Evolutionary conservation across 2,329 filamentous ascomycete species (phyloP).

Genomic region (Hypoxylon sp.): DNA sequence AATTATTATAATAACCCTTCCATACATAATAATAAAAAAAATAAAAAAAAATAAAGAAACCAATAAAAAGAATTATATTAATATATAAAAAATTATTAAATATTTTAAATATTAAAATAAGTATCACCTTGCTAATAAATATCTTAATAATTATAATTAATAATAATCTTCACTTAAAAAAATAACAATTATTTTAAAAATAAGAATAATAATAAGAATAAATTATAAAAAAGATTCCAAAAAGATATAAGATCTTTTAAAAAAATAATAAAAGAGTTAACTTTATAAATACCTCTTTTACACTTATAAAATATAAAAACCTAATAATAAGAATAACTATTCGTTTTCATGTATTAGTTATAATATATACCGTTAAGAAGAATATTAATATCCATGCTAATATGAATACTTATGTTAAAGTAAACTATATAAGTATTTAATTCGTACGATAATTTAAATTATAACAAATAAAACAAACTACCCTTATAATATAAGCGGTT

Average conservation of each 20-base stretch:
- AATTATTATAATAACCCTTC: not conserved
- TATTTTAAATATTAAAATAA: not conserved
- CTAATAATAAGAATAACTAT: not conserved
- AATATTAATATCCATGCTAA: not conserved
- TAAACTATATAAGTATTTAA: conserved; percentile 2
- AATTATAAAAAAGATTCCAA: not conserved
- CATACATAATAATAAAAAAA: not conserved
- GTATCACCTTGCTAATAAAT: not conserved
- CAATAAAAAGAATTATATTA: not conserved
- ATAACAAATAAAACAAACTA: not conserved
- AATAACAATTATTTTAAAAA: not conserved
- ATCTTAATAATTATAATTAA: not conserved
- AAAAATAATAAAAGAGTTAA: not conserved
- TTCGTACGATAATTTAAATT: conserved; percentile 1
- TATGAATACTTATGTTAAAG: not conserved
- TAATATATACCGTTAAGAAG: not conserved
- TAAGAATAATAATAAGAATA: not conserved
- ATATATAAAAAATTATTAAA: not conserved
- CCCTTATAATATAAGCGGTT: not conserved
- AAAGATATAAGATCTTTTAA: not conserved
- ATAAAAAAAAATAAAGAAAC: too few relatives aligned
- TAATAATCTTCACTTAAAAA: not conserved
- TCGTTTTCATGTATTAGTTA: not conserved
- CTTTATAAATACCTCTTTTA: not conserved
- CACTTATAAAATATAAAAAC: not conserved